Evolutionary conservation across 2,329 filamentous ascomycete genomes (phyloP).

Genomic region (Onygenales sp.): DNA sequence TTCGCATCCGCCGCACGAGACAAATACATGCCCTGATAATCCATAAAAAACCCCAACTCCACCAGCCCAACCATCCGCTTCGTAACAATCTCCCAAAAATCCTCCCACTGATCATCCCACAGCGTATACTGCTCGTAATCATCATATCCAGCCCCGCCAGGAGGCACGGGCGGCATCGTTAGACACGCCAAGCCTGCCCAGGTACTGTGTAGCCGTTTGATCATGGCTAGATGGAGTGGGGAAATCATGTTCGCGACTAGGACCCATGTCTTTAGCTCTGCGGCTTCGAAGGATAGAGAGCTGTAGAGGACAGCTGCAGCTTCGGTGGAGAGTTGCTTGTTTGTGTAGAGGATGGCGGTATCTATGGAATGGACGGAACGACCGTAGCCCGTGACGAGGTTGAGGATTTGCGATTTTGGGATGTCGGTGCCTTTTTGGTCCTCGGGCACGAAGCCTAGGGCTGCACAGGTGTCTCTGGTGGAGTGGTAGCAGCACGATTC

Average conservation of each 20-base stretch:
- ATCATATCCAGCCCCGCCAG: conserved; percentile 1
- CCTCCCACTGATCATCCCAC: conserved; percentile 3
- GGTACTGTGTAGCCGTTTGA: conserved; percentile 2
- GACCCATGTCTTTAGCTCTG: conserved; percentile 28
- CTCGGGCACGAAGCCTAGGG: conserved; percentile 10
- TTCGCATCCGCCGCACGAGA: conserved; percentile 4
- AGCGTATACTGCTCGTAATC: conserved; percentile 7
- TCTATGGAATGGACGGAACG: too few species aligned
- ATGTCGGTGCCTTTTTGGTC: too few species aligned
- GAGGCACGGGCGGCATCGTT: conserved; percentile 3
- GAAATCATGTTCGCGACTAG: conserved; percentile 20
- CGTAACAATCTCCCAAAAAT: conserved; percentile 6
- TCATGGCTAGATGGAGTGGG: conserved; percentile 9
- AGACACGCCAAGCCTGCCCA: conserved; percentile 5
- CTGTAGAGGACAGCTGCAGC: conserved; percentile 21
- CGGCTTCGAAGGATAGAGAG: conserved; percentile 23
- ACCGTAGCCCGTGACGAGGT: too few species aligned
- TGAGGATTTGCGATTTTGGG: too few species aligned
- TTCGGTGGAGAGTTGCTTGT: conserved; percentile 27
- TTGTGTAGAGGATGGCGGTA: conserved; percentile 21
- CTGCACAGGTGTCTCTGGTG: conserved; percentile 23
- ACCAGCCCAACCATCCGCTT: conserved; percentile 3
- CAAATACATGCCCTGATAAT: conserved; percentile 6
- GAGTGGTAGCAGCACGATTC: conserved; percentile 23
- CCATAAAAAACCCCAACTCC: conserved; percentile 7